phyloP scores from a whole-genome alignment of 2,329 filamentous ascomycete genomes.

The Stemphylium beticola region DNA sequence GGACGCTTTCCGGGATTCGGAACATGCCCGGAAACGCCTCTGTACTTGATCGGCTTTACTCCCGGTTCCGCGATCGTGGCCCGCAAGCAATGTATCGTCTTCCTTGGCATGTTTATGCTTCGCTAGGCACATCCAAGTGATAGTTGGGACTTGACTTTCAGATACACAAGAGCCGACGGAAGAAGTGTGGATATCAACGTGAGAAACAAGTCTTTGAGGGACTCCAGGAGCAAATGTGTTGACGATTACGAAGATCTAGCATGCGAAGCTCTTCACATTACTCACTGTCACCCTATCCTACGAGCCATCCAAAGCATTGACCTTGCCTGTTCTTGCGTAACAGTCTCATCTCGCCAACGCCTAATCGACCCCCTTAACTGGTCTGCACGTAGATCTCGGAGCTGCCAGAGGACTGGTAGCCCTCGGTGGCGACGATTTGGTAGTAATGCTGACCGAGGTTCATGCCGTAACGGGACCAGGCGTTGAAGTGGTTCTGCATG shows the following conservation, averaged over 20 bases:
- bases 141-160: not conserved
- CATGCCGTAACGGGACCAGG: slow-evolving; percentile 32
- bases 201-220: too few relatives aligned
- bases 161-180: too few relatives aligned
- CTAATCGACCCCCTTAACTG: not conserved
- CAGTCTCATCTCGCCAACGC: not conserved
- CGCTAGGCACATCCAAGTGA: not conserved
- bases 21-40: not conserved
- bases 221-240: too few relatives aligned
- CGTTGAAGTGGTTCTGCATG: slow-evolving; percentile 37
- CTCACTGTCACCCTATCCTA: too few relatives aligned
- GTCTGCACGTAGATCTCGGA: slow-evolving; percentile 16
- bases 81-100: not conserved
- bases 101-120: slow-evolving; percentile 1
- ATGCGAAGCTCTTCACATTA: too few relatives aligned
- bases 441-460: slow-evolving; percentile 22
- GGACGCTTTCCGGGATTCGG: not conserved
- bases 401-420: slow-evolving; percentile 56
- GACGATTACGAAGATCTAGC: too few relatives aligned
- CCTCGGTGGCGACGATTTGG: slow-evolving; percentile 59
- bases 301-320: not conserved
- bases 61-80: not conserved
- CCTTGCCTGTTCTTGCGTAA: not conserved
- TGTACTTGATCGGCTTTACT: not conserved
- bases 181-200: too few relatives aligned